Percentiles rank a stretch among this genome's conserved stretches.
Conservation (phyloP, 495 filamentous ascomycete genomes). For the Bacidia rubella region DNA sequence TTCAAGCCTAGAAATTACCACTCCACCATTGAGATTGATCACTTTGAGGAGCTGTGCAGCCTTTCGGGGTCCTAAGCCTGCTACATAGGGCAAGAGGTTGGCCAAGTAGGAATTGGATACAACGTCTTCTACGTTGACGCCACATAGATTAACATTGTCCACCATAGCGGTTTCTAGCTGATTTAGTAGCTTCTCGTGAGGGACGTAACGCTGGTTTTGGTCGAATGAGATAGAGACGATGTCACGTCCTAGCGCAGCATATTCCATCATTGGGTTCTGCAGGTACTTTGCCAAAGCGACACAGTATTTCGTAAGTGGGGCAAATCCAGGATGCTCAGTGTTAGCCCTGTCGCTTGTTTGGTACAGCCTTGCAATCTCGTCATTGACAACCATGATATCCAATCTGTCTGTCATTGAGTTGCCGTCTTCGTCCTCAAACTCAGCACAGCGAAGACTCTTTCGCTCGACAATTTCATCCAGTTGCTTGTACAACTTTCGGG, state of each 20-base stretch:
- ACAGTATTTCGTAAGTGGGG: conserved; percentile 70
- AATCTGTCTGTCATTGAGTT: conserved; percentile 52
- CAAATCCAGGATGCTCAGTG: conserved; percentile 65
- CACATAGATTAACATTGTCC: conserved; percentile 93
- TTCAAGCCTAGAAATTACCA: conserved; percentile 67
- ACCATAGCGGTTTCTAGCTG: conserved; percentile 88
- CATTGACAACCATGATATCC: conserved; percentile 84
- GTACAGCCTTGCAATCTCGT: conserved; percentile 89
- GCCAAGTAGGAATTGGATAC: conserved; percentile 64
- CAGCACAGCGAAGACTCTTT: conserved; percentile 57
- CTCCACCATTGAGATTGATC: conserved; percentile 76
- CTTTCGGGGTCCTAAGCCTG: conserved; percentile 87
- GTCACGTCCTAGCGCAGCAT: conserved; percentile 80
- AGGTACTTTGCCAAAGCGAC: conserved; percentile 78
- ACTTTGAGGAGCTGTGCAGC: conserved; percentile 76
- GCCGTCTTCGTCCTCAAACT: conserved; percentile 57
- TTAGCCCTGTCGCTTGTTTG: conserved; percentile 76
- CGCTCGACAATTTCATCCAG: conserved; percentile 61
- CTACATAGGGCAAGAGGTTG: conserved; percentile 80
- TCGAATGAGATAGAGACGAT: conserved; percentile 79
- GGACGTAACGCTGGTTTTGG: conserved; percentile 73
- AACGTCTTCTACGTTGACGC: conserved; percentile 89
- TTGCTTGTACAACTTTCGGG: conserved; percentile 67
- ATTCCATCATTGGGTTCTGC: conserved; percentile 89
- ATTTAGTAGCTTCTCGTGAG: conserved; percentile 71